Base-by-base conservation (phyloP, 2,329 filamentous ascomycete species). In the Pseudogymnoascus sp. region DNA sequence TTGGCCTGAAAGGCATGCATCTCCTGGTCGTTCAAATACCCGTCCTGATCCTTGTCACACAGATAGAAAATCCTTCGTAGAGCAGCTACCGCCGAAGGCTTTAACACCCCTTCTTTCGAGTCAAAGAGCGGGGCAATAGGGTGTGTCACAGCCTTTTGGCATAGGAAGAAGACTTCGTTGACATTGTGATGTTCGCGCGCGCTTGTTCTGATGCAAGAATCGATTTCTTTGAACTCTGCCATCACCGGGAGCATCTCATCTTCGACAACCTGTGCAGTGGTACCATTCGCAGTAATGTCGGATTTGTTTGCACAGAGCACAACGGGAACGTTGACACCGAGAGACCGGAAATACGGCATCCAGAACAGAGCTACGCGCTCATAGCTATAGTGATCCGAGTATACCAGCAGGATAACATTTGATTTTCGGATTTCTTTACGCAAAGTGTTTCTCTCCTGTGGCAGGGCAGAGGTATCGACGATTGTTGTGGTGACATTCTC, bases 351-450 rank as follows among this genome's bases (percentile, higher is more conserved):
- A 76, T 97, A 96, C 10, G 95, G 95, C 84, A 99, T 89, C 95
- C 95, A 99, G 76, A 97, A 99, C 53, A 99, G 81, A 3, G 93
- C 95, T 3, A 99, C 93, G 38, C 95, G 83, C 75, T 99, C 95
- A 78, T 97, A 99, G 82, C 93, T 97, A 80, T 99, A 99, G 77
- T 97, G 93, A 75, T 99, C 95, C 68, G 93, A 93, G 76, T 99
- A 99, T 63, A 99, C 93, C 47, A 99, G 85, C 17, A 97, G 82
- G 68, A 99, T 97, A 69, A 97, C 93, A 74, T 97, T 99, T 72
- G 89, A 95, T 76, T 97, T 97, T 68, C 95, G 87, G 66, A 99
- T 93, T 78, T 97, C 95, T 74, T 95, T 95, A 66, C 93, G 89
- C 65, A 99, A 81, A 17, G 88, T 93, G 65, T 89, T 90, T 69